Base-by-base conservation (phyloP, 148 eudicot species). In the Spergularia bocconei region DNA sequence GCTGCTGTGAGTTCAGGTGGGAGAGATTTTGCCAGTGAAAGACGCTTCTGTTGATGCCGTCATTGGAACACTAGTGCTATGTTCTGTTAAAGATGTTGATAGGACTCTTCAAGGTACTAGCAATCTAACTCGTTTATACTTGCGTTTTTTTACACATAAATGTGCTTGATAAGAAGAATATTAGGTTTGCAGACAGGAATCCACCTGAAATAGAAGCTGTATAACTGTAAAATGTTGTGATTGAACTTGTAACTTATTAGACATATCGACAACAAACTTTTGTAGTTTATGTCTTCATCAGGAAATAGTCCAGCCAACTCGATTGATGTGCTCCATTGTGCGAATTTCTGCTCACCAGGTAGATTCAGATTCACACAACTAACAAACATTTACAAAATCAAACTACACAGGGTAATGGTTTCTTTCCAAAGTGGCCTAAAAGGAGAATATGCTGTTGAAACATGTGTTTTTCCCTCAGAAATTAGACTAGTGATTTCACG, bases 41-140 rank as follows among this genome's bases (percentile, higher is more conserved):
- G 97, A 93, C 83, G 91, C 91, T 69, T 91, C 97, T 25, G 82
- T 93, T 73, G 97, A 93, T 81, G 95, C 91, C n/a, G 97, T 93
- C 74, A 80, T 93, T 73, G 98, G 97, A 70, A 88, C 98, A 15
- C 91, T 90, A 63, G 98, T 93, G 20, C 78, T 93, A 48, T 93
- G 98, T 85, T 93, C 98, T 71, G 97, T 93, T 38, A 79, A 77
- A 63, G 97, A 93, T 78, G 90, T 90, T 55, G 56, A 82, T 65
- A 51, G 66, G 74, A 76, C 91, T 61, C 82, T 93, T 76, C 82
- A 86, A 87, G 98, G 98, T 87, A 88, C 41, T 23, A 4, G 13
- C 36, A 21, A 29, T 29, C 51, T 64, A 64, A 14, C 58, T 57
- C 36, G 5, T 51, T 56, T n/a, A 58, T 47, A 19, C 20, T 56